Evolutionary conservation across 2,329 filamentous ascomycete genomes (phyloP).

Genomic region (Cladobotryum mycophilum): DNA sequence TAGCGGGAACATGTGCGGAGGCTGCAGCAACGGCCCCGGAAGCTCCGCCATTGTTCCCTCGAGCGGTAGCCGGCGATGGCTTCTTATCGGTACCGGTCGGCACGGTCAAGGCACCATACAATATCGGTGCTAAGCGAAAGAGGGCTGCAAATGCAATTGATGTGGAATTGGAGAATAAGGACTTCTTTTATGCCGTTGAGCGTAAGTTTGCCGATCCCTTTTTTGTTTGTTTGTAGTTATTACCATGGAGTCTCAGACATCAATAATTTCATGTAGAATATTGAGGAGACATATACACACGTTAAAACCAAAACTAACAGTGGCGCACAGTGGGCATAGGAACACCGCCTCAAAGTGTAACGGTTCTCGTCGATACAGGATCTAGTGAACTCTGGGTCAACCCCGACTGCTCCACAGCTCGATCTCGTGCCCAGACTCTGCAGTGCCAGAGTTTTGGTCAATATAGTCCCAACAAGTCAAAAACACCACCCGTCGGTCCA

Average conservation of each 20-base stretch:
- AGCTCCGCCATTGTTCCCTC: constrained; percentile 16
- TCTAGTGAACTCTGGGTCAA: constrained; percentile 52
- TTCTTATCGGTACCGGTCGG: constrained; percentile 32
- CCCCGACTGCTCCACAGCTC: constrained; percentile 39
- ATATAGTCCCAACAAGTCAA: constrained; percentile 39
- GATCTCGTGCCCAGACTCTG: constrained; percentile 23
- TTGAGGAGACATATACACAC: not conserved
- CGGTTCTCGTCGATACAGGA: constrained; percentile 45
- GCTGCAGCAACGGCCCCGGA: not conserved
- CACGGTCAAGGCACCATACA: constrained; percentile 21
- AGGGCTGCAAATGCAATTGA: constrained; percentile 22
- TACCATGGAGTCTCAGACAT: not conserved
- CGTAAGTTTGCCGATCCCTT: constrained; percentile 20
- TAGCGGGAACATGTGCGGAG: constrained; percentile 7
- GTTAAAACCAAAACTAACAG: too few species aligned
- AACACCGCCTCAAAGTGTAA: constrained; percentile 35
- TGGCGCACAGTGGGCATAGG: constrained; percentile 35
- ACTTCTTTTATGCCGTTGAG: constrained; percentile 35
- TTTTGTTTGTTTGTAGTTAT: too few species aligned
- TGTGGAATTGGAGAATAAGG: constrained; percentile 27
- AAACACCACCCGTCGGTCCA: constrained; percentile 31
- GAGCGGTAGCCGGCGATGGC: constrained; percentile 28
- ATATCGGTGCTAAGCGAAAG: constrained; percentile 14
- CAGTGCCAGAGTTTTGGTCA: constrained; percentile 37
- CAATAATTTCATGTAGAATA: not conserved